phyloP scores from a whole-genome alignment of 2,329 filamentous ascomycete species.

The Colletotrichum liriopes region DNA sequence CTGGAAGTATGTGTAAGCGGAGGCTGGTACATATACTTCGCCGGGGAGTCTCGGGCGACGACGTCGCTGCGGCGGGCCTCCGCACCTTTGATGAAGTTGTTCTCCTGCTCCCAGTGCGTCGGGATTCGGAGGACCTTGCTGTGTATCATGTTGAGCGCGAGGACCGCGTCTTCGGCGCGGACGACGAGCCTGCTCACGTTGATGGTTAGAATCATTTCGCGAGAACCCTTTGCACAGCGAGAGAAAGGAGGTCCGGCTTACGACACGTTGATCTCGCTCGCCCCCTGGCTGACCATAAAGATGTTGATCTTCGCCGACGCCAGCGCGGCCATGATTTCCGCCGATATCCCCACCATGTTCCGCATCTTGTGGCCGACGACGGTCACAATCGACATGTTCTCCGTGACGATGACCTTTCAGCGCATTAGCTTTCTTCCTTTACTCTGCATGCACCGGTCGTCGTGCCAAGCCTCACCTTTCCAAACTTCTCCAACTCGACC shows the following conservation, averaged over 20 bases:
- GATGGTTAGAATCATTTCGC: too few relatives aligned
- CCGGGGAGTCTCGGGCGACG: neutral
- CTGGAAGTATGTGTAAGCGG: conserved; percentile 37
- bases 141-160: conserved; percentile 95
- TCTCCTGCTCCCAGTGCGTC: conserved; percentile 39
- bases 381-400: conserved; percentile 95
- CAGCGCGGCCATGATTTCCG: conserved; percentile 34
- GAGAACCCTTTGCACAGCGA: too few relatives aligned
- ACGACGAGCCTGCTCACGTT: conserved; percentile 73
- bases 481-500: conserved; percentile 82
- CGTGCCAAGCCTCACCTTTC: conserved; percentile 86
- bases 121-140: conserved; percentile 69
- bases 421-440: too few relatives aligned
- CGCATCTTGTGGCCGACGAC: conserved; percentile 96
- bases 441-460: neutral
- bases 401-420: conserved; percentile 47
- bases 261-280: conserved; percentile 98
- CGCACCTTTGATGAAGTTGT: conserved; percentile 41
- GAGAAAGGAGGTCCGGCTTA: conserved; percentile 61
- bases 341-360: conserved; percentile 89
- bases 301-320: conserved; percentile 41
- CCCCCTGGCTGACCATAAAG: conserved; percentile 69
- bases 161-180: conserved; percentile 88
- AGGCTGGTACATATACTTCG: neutral
- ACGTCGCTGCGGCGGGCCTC: neutral